These are phyloP conservation scores for Hypoxylon sp. DNA, from an alignment of 2,329 filamentous ascomycete species.

Conservation along the genomic window DNA sequence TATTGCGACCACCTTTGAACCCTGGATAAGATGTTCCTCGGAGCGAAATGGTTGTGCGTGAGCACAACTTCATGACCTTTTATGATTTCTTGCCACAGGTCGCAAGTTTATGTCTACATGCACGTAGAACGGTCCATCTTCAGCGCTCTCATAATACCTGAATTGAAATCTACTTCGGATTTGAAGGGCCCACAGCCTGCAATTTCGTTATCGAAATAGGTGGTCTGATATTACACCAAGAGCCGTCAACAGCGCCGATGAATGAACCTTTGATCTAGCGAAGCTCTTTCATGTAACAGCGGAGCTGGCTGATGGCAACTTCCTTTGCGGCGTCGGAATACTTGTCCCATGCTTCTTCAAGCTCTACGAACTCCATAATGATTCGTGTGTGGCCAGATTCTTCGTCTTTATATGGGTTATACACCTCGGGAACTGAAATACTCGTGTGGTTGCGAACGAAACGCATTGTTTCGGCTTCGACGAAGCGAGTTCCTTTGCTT, in stretches of 20 bases:
- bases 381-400: constrained; percentile 35
- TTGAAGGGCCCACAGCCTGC: constrained; percentile 23
- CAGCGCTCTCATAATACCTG: background rate
- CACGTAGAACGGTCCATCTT: background rate
- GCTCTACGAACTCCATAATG: constrained; percentile 36
- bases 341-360: constrained; percentile 33
- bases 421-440: constrained; percentile 35
- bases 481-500: background rate
- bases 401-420: constrained; percentile 34
- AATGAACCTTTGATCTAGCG: constrained; percentile 24
- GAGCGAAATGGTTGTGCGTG: constrained; percentile 39
- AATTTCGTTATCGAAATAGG: constrained; percentile 13
- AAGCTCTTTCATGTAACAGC: constrained; percentile 28
- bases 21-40: constrained; percentile 39
- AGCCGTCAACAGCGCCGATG: constrained; percentile 32
- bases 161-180: background rate
- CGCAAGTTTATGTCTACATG: too few relatives aligned
- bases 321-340: constrained; percentile 24
- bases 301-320: constrained; percentile 24
- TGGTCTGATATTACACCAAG: constrained; percentile 28
- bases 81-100: background rate
- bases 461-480: constrained; percentile 36
- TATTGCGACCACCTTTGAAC: constrained; percentile 34
- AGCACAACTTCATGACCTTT: constrained; percentile 34
- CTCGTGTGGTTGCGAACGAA: constrained; percentile 30